Evolutionary conservation across 345 rosid genomes (phyloP).

Genomic region (Orychophragmus violaceus): DNA sequence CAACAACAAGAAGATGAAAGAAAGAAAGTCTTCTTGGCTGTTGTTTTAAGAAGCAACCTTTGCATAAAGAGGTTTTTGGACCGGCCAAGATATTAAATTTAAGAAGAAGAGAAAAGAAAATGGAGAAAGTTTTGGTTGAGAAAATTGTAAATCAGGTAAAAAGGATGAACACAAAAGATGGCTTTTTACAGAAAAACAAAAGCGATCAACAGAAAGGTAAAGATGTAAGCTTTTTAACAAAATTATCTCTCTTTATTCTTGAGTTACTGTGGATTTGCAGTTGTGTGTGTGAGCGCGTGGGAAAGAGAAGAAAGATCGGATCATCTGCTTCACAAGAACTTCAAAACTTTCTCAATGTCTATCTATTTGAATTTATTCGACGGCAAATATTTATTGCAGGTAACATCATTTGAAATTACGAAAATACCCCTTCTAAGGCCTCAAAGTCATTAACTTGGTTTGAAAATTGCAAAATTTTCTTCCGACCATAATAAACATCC

Average conservation of each 20-base stretch:
- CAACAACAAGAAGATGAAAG: not conserved
- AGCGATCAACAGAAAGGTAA: slow-evolving; percentile 25
- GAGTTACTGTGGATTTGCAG: slow-evolving; percentile 5
- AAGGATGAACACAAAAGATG: slow-evolving; percentile 20
- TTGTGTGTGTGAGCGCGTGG: slow-evolving; percentile 3
- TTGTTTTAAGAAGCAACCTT: slow-evolving; percentile 17
- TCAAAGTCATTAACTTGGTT: slow-evolving; percentile 14
- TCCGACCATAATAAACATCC: slow-evolving; percentile 1
- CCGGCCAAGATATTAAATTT: slow-evolving; percentile 17
- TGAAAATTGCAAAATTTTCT: not conserved
- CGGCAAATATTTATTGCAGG: not conserved
- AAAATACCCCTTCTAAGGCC: slow-evolving; percentile 14
- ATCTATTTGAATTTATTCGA: slow-evolving; percentile 26
- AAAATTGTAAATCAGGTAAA: slow-evolving; percentile 7
- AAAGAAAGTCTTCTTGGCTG: not conserved
- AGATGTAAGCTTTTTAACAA: slow-evolving; percentile 5
- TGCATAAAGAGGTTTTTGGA: slow-evolving; percentile 22
- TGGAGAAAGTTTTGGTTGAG: not conserved
- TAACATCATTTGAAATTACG: not conserved
- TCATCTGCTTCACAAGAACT: slow-evolving; percentile 38
- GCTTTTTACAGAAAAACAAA: slow-evolving; percentile 36
- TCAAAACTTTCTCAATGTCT: slow-evolving; percentile 23
- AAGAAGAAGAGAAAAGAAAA: not conserved
- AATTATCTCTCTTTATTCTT: not conserved
- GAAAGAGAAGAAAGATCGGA: slow-evolving; percentile 42